These are phyloP conservation scores for Pulveroboletus sp. DNA, from an alignment of 768 basidiomycete species.

Conservation along the genomic window DNA sequence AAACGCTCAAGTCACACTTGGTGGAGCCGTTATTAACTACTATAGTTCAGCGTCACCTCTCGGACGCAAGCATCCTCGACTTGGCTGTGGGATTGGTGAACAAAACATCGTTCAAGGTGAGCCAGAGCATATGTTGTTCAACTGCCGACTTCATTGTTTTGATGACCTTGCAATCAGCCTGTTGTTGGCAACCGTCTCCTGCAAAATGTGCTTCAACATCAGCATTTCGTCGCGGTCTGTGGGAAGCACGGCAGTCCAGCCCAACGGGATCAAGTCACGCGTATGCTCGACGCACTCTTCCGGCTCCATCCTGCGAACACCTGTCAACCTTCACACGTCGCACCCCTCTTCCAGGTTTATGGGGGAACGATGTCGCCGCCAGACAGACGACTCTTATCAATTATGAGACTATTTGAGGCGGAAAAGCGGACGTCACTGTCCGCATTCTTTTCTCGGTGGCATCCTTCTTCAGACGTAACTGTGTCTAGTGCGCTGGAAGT, in stretches of 20 bases:
- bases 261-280: constrained; percentile 45
- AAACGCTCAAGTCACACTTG: constrained; percentile 44
- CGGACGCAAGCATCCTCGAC: constrained; percentile 35
- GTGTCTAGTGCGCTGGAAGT: constrained; percentile 57
- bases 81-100: constrained; percentile 41
- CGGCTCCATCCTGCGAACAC: constrained; percentile 73
- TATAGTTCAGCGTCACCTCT: constrained; percentile 56
- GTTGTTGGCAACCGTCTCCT: constrained; percentile 68
- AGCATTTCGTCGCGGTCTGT: constrained; percentile 52
- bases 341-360: constrained; percentile 73
- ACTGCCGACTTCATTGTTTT: background rate
- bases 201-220: constrained; percentile 70
- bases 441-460: constrained; percentile 64
- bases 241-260: constrained; percentile 17
- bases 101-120: constrained; percentile 58
- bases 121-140: constrained; percentile 3
- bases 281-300: constrained; percentile 65
- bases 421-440: constrained; percentile 63
- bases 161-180: constrained; percentile 40
- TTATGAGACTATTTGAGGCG: constrained; percentile 75
- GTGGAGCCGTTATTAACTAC: constrained; percentile 69
- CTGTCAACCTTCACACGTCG: constrained; percentile 79
- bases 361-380: constrained; percentile 60
- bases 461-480: constrained; percentile 38
- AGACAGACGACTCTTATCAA: constrained; percentile 64